Conservation (phyloP, 108 stramenopile species). For the Fragilaria crotonensis region DNA sequence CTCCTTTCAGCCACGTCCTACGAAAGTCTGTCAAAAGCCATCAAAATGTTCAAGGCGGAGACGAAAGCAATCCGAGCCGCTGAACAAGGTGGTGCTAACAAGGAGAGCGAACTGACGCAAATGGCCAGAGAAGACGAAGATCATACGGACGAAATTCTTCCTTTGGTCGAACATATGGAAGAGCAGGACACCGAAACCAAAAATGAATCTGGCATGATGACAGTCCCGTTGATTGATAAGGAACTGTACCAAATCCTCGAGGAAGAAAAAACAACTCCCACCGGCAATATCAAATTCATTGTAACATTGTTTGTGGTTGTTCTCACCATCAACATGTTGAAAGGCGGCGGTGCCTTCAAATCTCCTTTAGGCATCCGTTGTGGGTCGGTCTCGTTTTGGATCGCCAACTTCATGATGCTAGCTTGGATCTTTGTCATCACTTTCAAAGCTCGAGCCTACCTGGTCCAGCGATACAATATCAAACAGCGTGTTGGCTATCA, state of each 20-base stretch:
- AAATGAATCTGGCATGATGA: conserved; percentile 22
- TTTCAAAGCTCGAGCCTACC: conserved; percentile 47
- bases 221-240: conserved; percentile 16
- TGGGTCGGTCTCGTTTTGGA: conserved; percentile 84
- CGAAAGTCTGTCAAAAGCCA: conserved; percentile 58
- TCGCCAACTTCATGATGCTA: conserved; percentile 67
- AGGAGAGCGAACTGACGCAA: conserved; percentile 32
- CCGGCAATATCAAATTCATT: conserved; percentile 51
- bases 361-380: conserved; percentile 88
- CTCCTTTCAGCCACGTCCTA: conserved; percentile 60
- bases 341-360: conserved; percentile 86
- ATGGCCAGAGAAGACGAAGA: conserved; percentile 6
- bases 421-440: conserved; percentile 68
- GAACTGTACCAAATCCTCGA: conserved; percentile 40
- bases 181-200: conserved; percentile 12
- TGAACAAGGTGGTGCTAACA: background rate
- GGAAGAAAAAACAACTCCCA: conserved; percentile 35
- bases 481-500: conserved; percentile 68
- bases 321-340: conserved; percentile 80
- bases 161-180: no score
- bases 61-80: background rate
- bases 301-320: conserved; percentile 72
- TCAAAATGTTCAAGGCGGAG: conserved; percentile 58
- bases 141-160: background rate
- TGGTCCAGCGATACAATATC: conserved; percentile 49